Conservation (phyloP, 495 filamentous ascomycete genomes). For the Penicillium lividum region DNA sequence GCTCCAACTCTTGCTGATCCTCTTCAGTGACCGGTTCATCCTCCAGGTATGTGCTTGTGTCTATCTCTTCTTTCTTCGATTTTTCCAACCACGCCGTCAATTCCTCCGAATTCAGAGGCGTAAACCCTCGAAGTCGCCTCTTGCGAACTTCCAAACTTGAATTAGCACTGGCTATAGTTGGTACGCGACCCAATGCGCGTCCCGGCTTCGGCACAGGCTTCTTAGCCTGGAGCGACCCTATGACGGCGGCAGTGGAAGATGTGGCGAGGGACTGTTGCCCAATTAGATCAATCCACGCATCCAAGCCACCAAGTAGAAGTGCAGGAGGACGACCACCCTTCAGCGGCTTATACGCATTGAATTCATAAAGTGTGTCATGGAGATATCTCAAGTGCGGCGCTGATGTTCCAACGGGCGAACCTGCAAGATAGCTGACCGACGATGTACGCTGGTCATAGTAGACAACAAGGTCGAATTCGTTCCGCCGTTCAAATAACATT, state of each 20-base stretch:
- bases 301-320: slow-evolving; percentile 77
- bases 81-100: slow-evolving; percentile 60
- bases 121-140: slow-evolving; percentile 57
- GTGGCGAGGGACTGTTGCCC: slow-evolving; percentile 66
- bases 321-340: slow-evolving; percentile 64
- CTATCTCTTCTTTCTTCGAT: slow-evolving; percentile 56
- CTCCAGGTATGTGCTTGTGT: slow-evolving; percentile 42
- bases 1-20: slow-evolving; percentile 34
- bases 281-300: slow-evolving; percentile 79
- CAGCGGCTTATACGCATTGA: slow-evolving; percentile 73
- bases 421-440: slow-evolving; percentile 53
- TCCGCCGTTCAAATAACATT: slow-evolving; percentile 68
- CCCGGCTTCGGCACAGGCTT: slow-evolving; percentile 39
- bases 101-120: slow-evolving; percentile 62
- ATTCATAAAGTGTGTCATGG: slow-evolving; percentile 78
- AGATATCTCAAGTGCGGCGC: slow-evolving; percentile 66
- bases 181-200: slow-evolving; percentile 52
- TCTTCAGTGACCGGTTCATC: slow-evolving; percentile 42
- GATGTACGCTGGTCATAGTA: slow-evolving; percentile 79
- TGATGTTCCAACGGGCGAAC: slow-evolving; percentile 48
- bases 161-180: slow-evolving; percentile 53
- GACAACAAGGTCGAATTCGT: slow-evolving; percentile 82
- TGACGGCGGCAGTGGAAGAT: slow-evolving; percentile 55
- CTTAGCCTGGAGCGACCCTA: slow-evolving; percentile 45
- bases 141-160: slow-evolving; percentile 56